These are phyloP conservation scores for Hsuehochloa calcarea DNA, from an alignment of 176 grass and related monocot genomes.

Conservation along the genomic window DNA sequence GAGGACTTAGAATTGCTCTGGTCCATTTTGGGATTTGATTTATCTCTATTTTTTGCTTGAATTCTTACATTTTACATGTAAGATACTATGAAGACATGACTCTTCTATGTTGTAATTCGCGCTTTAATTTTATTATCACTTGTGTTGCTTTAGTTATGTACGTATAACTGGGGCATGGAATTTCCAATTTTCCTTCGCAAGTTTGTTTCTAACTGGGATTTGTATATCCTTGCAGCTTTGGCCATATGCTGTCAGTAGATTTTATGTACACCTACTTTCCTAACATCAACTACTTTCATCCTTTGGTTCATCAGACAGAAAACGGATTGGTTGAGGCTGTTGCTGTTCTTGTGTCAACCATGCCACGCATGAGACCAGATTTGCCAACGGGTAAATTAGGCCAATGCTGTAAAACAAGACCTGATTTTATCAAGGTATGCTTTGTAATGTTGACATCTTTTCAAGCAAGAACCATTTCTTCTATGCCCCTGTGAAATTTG, in stretches of 20 bases:
- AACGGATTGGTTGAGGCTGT: constrained; percentile 98
- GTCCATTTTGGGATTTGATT: constrained; percentile 9
- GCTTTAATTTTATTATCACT: neutral
- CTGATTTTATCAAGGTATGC: constrained; percentile 95
- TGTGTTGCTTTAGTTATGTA: constrained; percentile 4
- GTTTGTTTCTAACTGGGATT: constrained; percentile 7
- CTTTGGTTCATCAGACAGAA: constrained; percentile 69
- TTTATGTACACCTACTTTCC: constrained; percentile 2
- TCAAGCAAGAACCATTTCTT: constrained; percentile 21
- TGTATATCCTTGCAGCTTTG: constrained; percentile 20
- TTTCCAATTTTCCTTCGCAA: neutral
- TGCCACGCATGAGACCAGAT: constrained; percentile 78
- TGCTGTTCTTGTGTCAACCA: constrained; percentile 78
- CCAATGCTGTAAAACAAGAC: constrained; percentile 80
- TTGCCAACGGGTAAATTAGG: constrained; percentile 69
- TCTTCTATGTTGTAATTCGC: neutral
- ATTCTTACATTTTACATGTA: neutral
- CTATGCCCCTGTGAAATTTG: constrained; percentile 11
- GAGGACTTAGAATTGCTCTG: neutral
- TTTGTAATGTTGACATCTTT: constrained; percentile 18
- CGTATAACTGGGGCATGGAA: neutral
- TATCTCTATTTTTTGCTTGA: neutral
- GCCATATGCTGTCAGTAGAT: neutral
- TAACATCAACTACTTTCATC: neutral
- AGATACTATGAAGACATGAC: neutral